Base-by-base conservation (phyloP, 2,329 filamentous ascomycete species). In the Penicillium frequentans region DNA sequence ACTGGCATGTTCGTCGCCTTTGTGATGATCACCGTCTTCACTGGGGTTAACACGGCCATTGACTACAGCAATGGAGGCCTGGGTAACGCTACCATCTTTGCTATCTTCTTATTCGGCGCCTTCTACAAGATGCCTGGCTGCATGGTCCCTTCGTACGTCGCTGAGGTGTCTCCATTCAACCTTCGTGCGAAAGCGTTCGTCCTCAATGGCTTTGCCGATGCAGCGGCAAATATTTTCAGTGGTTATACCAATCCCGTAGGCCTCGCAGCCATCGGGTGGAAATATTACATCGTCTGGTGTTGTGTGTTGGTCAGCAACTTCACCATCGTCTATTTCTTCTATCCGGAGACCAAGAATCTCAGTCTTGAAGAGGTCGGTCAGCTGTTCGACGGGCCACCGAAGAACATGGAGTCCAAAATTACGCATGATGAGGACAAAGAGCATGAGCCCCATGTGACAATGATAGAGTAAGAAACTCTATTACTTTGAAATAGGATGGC, bases 101-200 rank as follows among this genome's bases (percentile, higher is more conserved):
- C 71, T 79, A 29, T 79, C 77, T 64, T 67, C 79, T 47, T 79
- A 74, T 67, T 75, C 74, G 53, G 72, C 70, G 23, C 73, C 70
- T 55, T 77, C 78, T 62, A 74, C 75, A 55, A 33, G 39, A 31
- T 64, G 60, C 31, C 58, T 60, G 13, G 58, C 60, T 1, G 56
- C n/a, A 39, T 63, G 16, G 54, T 58, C 2, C 56, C 60, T 24
- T 59, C 69, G 4, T 76, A 82, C 67, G 74, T 75, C 3, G 74
- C 76, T 52, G 79, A 82, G 59, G 80, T 82, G 57, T 66, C 80
- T 56, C 79, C 79, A 3, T 82, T 77, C 70, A 75, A 73, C 56
- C 75, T 81, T 54, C 78, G 79, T 49, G 77, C 78, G 56, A 80
- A 80, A 68, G 80, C 79, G 42, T 69, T 81, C 50, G 71, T 70